Evolutionary conservation across 176 grass and related monocot genomes (phyloP).

Genomic region (Aegilops bicornis): DNA sequence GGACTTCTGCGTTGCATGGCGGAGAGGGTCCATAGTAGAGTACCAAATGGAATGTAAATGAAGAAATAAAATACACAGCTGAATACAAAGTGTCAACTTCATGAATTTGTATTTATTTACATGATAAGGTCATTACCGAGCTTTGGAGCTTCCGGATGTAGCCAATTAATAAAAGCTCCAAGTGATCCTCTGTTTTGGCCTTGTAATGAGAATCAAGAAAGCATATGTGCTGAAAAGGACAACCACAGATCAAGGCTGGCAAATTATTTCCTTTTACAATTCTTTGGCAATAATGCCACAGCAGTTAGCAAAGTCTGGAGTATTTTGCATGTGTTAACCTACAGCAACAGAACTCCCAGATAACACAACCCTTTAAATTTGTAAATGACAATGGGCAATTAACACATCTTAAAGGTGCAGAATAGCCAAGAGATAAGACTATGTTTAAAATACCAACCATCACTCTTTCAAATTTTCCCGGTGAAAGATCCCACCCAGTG

Average conservation of each 20-base stretch:
- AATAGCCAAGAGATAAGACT: slow-evolving; percentile 2
- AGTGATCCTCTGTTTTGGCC: slow-evolving; percentile 19
- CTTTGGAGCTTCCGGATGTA: slow-evolving; percentile 65
- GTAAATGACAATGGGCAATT: not conserved
- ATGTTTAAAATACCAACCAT: slow-evolving; percentile 41
- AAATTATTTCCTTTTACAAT: not conserved
- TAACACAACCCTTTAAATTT: not conserved
- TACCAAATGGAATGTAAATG: not conserved
- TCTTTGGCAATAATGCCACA: not conserved
- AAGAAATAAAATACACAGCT: not conserved
- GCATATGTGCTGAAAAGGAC: slow-evolving; percentile 48
- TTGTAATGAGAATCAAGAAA: slow-evolving; percentile 43
- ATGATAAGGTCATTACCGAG: slow-evolving; percentile 40
- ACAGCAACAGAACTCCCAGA: not conserved
- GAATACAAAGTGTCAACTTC: not conserved
- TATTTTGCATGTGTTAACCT: not conserved
- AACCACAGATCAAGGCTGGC: slow-evolving; percentile 5
- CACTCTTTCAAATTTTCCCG: slow-evolving; percentile 41
- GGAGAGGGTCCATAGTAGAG: not conserved
- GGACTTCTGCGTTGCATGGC: not conserved
- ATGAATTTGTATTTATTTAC: not conserved
- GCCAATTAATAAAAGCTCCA: slow-evolving; percentile 64
- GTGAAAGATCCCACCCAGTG: slow-evolving; percentile 77
- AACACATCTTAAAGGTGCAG: not conserved
- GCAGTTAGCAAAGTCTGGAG: not conserved